phyloP scores from a whole-genome alignment of 352 stramenopile genomes.

The Pythium folliculosum region DNA sequence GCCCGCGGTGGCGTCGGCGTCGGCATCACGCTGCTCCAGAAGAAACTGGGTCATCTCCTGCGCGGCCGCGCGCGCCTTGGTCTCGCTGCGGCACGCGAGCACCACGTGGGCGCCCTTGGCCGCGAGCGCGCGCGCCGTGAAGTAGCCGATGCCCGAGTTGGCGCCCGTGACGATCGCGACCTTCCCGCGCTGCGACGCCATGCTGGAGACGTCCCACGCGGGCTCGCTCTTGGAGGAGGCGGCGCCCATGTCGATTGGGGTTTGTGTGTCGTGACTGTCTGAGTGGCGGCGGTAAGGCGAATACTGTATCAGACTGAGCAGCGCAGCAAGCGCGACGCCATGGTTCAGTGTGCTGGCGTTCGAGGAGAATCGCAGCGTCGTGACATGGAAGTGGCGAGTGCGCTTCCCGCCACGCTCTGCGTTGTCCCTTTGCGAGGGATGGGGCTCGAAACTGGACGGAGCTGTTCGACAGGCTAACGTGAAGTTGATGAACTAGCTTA shows the following conservation, averaged over 20 bases:
- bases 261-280: neutral
- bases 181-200: slow-evolving; percentile 33
- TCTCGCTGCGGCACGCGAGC: slow-evolving; percentile 61
- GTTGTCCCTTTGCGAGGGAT: no score
- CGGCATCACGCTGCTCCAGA: neutral
- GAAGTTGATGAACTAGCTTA: no score
- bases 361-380: no score
- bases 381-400: no score
- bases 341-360: no score
- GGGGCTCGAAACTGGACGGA: no score
- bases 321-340: no score
- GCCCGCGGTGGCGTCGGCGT: neutral
- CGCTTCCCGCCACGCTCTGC: no score
- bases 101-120: slow-evolving; percentile 70
- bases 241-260: neutral
- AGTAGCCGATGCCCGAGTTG: slow-evolving; percentile 86
- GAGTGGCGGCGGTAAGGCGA: neutral
- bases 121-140: slow-evolving; percentile 62
- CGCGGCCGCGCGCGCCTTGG: neutral
- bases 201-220: neutral
- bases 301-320: neutral
- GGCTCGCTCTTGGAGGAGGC: neutral
- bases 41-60: slow-evolving; percentile 14
- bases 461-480: no score
- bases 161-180: slow-evolving; percentile 81